phyloP scores from a whole-genome alignment of 768 basidiomycete genomes.

The Panellus pusillus region DNA sequence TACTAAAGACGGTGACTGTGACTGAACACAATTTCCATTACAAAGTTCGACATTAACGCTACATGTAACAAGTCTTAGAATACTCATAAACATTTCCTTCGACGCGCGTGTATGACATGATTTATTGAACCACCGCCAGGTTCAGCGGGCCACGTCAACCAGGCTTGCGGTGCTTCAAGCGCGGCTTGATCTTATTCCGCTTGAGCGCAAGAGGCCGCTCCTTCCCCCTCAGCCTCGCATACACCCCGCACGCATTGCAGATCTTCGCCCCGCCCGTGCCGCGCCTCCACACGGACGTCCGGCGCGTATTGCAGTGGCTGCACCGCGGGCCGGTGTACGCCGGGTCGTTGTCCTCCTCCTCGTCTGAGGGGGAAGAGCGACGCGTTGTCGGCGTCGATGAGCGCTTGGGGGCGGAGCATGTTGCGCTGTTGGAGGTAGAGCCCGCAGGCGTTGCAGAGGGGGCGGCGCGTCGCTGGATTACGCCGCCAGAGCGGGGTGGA shows the following conservation, averaged over 20 bases:
- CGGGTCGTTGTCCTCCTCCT: neutral
- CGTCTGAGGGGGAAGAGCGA: neutral
- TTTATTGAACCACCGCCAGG: no score
- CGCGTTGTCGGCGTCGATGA: neutral
- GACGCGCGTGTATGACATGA: no score
- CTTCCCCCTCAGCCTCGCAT: neutral
- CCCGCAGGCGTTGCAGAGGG: slow-evolving; percentile 6
- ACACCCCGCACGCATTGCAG: slow-evolving; percentile 6
- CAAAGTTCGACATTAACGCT: no score
- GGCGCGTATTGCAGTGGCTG: neutral
- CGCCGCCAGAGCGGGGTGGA: slow-evolving; percentile 3
- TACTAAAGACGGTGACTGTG: no score
- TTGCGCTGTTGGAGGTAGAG: slow-evolving; percentile 2
- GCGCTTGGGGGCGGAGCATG: neutral
- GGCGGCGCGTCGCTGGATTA: neutral
- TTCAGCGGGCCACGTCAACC: no score
- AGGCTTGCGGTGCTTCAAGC: neutral
- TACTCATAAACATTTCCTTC: no score
- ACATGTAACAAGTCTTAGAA: no score
- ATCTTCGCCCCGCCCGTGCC: neutral
- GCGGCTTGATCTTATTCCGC: slow-evolving; percentile 1
- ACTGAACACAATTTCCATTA: no score
- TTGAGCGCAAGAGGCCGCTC: neutral
- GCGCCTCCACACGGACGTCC: neutral
- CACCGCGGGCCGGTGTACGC: slow-evolving; percentile 1